Evolutionary conservation across 768 basidiomycete genomes (phyloP), one percentile per base, ranked within the genome.

Genomic region (Strobilomyces dryophilus): DNA sequence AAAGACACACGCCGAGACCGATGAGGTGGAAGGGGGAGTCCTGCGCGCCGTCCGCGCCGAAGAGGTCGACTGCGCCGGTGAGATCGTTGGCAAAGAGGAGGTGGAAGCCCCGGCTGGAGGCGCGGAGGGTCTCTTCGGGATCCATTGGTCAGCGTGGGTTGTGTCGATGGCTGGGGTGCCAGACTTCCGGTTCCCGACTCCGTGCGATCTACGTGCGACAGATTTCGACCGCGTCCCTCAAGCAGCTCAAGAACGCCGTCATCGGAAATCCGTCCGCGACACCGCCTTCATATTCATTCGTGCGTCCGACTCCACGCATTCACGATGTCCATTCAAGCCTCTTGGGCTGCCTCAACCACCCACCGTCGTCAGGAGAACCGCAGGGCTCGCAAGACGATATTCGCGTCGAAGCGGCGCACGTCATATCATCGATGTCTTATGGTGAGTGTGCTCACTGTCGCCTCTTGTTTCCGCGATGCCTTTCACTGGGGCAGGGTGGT

Each of bases 381-480:
- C 62, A 74, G 61, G 66, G 66, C 31, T 74, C 74, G 0, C 70
- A 73, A 35, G 78, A 80, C 11, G 79, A 81, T 7, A 69, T 87
- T 32, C 78, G 85, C 10, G 76, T 83, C 45, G 88, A 91, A 62
- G 85, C 89, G 0, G 85, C 88, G 0, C 84, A 89, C 58, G 77
- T 91, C 35, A 73, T 91, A 15, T 79, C 87, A 0, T 91, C 89
- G 0, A 73, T 92, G 11, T 79, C 87, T 0, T 85, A 87, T 56
- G 87, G 87, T 82, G 20, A 8, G 49, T 3, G 48, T 4, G 17
- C 29, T 21, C 35, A 41, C 21, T 4, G 14, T 46, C 45, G 24
- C 4, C 24, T n/a, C n/a, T n/a, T n/a, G n/a, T n/a, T n/a, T n/a
- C n/a, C 4, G n/a, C n/a, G n/a, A n/a, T n/a, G n/a, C n/a, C 24